Evolutionary conservation across 2,329 filamentous ascomycete species (phyloP).

Genomic region (Fusarium mangiferae): DNA sequence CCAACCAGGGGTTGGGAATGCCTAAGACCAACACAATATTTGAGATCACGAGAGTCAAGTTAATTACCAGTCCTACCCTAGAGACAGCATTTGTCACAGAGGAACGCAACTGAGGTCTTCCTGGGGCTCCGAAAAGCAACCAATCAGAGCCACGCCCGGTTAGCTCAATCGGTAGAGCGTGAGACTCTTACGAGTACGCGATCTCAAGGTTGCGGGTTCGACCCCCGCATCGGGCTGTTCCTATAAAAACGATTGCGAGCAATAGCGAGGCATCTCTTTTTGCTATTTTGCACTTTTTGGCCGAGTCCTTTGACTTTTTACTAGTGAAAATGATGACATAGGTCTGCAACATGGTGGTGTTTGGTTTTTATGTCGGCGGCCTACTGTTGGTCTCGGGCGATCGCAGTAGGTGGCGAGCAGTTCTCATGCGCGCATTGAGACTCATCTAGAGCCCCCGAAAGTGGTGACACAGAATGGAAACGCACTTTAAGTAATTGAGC

Average conservation of each 20-base stretch:
- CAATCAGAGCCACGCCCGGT: slow-evolving; percentile 47
- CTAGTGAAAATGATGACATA: too few relatives aligned
- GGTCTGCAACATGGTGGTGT: rapidly evolving
- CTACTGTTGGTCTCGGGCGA: background rate
- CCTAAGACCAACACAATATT: too few relatives aligned
- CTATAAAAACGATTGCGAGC: slow-evolving; percentile 29
- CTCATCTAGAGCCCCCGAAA: too few relatives aligned
- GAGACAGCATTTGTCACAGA: rapidly evolving
- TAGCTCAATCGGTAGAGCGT: slow-evolving; percentile 66
- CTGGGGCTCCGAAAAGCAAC: background rate
- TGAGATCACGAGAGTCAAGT: too few relatives aligned
- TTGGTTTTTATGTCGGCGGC: rapidly evolving
- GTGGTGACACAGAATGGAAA: background rate
- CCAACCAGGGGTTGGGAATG: background rate
- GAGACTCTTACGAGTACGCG: slow-evolving; percentile 66
- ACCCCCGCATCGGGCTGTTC: slow-evolving; percentile 55
- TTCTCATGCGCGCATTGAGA: too few relatives aligned
- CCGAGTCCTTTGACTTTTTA: background rate
- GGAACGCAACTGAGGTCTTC: background rate
- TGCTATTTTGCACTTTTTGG: background rate
- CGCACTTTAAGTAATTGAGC: rapidly evolving
- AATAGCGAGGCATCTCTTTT: slow-evolving; percentile 14
- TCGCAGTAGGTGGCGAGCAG: too few relatives aligned
- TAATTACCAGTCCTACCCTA: background rate
- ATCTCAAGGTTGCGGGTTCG: slow-evolving; percentile 69